These are phyloP conservation scores for Asterophora parasitica DNA, from an alignment of 768 basidiomycete genomes.

Conservation along the genomic window DNA sequence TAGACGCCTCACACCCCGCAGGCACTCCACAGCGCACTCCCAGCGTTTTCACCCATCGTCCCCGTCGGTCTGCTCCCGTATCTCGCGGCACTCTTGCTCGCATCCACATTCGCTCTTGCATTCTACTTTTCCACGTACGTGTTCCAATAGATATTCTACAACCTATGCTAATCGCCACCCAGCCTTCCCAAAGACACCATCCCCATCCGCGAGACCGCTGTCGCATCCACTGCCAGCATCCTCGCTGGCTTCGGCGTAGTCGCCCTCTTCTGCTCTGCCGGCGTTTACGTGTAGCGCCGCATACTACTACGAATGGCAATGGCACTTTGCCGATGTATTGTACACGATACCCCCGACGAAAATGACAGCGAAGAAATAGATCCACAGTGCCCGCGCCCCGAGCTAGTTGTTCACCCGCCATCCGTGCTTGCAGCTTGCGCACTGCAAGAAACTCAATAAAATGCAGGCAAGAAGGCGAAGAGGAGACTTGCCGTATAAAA, in stretches of 20 bases:
- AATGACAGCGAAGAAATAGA: not conserved
- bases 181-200: conserved; percentile 73
- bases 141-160: conserved; percentile 3
- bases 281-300: conserved; percentile 67
- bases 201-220: conserved; percentile 60
- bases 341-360: conserved; percentile 7
- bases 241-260: conserved; percentile 89
- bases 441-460: conserved; percentile 38
- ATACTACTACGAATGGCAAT: too few relatives aligned
- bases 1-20: conserved; percentile 23
- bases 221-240: conserved; percentile 68
- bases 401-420: conserved; percentile 77
- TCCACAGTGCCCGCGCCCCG: not conserved
- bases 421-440: conserved; percentile 68
- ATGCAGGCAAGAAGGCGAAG: conserved; percentile 8
- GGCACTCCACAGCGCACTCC: conserved; percentile 62
- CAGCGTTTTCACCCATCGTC: conserved; percentile 68
- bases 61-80: conserved; percentile 66
- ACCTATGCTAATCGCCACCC: conserved; percentile 13
- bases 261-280: conserved; percentile 80
- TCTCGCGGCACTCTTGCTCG: conserved; percentile 69
- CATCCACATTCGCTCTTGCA: conserved; percentile 73
- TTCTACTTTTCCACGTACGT: conserved; percentile 90
- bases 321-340: not conserved
- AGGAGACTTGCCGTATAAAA: conserved; percentile 76